Evolutionary conservation across 140 eudicot species (phyloP).

Genomic region (Cichorium intybus): DNA sequence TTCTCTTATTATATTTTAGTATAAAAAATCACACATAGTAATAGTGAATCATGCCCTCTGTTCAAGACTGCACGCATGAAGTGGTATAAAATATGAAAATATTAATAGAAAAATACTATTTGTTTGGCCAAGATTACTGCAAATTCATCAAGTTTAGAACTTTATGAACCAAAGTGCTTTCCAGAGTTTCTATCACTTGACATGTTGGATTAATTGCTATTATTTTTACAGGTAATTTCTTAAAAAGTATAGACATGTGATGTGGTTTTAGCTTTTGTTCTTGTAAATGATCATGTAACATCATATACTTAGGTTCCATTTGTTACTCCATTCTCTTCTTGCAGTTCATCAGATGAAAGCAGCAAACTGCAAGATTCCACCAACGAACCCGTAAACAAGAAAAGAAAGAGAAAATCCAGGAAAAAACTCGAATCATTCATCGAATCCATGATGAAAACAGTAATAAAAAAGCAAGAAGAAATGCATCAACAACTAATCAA

Average conservation of each 20-base stretch:
- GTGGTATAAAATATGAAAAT: not conserved
- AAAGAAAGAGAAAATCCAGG: constrained; percentile 38
- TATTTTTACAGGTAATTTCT: too few relatives aligned
- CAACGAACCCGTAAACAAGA: constrained; percentile 19
- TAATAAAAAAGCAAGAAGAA: constrained; percentile 49
- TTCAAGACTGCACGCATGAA: too few relatives aligned
- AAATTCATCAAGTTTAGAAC: not conserved
- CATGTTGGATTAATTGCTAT: not conserved
- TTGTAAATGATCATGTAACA: too few relatives aligned
- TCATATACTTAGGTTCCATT: too few relatives aligned
- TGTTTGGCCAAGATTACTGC: not conserved
- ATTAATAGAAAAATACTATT: not conserved
- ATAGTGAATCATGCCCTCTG: not conserved
- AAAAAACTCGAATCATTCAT: constrained; percentile 35
- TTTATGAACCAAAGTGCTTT: not conserved
- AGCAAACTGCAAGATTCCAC: constrained; percentile 33
- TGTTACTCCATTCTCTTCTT: constrained; percentile 19
- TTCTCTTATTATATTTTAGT: not conserved
- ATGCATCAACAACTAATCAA: constrained; percentile 53
- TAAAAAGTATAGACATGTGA: too few relatives aligned
- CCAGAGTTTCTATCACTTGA: not conserved
- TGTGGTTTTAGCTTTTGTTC: too few relatives aligned
- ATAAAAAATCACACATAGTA: not conserved
- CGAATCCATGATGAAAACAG: constrained; percentile 32
- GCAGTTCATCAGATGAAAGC: constrained; percentile 46